Conservation (phyloP, 768 basidiomycete species). For the Pleurotus tuber-regium region DNA sequence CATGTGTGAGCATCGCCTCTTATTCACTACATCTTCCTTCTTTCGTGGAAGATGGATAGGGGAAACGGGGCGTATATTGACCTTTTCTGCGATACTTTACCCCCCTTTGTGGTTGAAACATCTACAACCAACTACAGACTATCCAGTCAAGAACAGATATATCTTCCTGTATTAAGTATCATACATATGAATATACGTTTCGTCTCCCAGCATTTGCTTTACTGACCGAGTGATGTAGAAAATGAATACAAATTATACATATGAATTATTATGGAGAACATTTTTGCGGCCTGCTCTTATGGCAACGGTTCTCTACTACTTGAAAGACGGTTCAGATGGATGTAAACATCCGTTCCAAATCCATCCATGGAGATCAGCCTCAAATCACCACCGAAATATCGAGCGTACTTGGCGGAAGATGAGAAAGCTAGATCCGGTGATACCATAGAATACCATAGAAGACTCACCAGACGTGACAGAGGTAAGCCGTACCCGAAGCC, state of each 20-base stretch:
- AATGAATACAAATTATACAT: too few species aligned
- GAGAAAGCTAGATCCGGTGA: not conserved
- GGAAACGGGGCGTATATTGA: constrained; percentile 80
- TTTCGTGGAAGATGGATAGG: constrained; percentile 61
- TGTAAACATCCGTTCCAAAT: constrained; percentile 93
- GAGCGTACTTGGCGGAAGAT: constrained; percentile 68
- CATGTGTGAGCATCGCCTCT: constrained; percentile 34
- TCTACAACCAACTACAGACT: too few species aligned
- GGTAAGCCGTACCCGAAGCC: constrained; percentile 95
- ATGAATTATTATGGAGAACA: too few species aligned
- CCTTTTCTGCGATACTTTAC: too few species aligned
- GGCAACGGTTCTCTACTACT: constrained; percentile 80
- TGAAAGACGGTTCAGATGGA: constrained; percentile 83
- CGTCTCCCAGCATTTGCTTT: too few species aligned
- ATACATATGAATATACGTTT: too few species aligned
- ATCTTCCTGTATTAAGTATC: too few species aligned
- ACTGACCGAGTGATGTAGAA: too few species aligned
- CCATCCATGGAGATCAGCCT: constrained; percentile 98
- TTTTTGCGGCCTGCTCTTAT: constrained; percentile 25
- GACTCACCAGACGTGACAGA: constrained; percentile 79
- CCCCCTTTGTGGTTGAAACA: too few species aligned
- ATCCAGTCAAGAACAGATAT: too few species aligned
- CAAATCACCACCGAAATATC: constrained; percentile 94
- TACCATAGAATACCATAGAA: constrained; percentile 7
- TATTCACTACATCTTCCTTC: constrained; percentile 75